These are phyloP conservation scores for Citeromyces hawaiiensis DNA, from an alignment of 1,139 yeast species.

Conservation along the genomic window DNA sequence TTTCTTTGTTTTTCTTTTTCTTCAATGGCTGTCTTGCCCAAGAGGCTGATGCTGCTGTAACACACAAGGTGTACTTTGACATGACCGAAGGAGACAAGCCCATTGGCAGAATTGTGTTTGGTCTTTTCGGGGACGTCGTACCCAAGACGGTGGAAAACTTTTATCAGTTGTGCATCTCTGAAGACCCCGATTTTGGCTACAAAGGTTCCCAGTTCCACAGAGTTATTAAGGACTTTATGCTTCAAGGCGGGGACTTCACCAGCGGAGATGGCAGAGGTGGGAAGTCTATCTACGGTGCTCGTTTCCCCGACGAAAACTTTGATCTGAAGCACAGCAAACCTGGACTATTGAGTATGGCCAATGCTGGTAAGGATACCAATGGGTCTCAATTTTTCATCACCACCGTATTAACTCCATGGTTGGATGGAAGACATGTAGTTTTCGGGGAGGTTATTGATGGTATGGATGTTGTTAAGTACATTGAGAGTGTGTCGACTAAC, in stretches of 20 bases:
- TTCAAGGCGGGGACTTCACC: slow-evolving; percentile 53
- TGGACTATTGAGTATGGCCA: slow-evolving; percentile 48
- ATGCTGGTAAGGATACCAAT: slow-evolving; percentile 45
- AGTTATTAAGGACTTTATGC: slow-evolving; percentile 43
- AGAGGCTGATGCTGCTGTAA: slow-evolving; percentile 30
- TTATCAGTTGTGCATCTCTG: slow-evolving; percentile 41
- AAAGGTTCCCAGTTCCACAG: slow-evolving; percentile 41
- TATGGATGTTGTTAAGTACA: slow-evolving; percentile 36
- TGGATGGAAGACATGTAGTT: slow-evolving; percentile 45
- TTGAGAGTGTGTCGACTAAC: slow-evolving; percentile 36
- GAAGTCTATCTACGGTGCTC: slow-evolving; percentile 42
- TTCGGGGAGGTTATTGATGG: slow-evolving; percentile 48
- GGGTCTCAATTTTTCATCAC: slow-evolving; percentile 53
- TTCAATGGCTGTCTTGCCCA: neutral
- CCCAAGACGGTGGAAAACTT: slow-evolving; percentile 50
- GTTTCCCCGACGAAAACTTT: slow-evolving; percentile 46
- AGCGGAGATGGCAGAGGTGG: slow-evolving; percentile 50
- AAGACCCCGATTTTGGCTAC: slow-evolving; percentile 41
- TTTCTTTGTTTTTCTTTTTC: neutral
- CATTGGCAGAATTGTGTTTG: slow-evolving; percentile 42
- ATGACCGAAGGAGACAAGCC: slow-evolving; percentile 66
- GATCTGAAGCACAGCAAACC: slow-evolving; percentile 43
- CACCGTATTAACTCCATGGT: slow-evolving; percentile 43
- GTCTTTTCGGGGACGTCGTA: slow-evolving; percentile 42
- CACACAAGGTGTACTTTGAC: slow-evolving; percentile 77